Evolutionary conservation across 768 basidiomycete species (phyloP).

Genomic region (Lentinula detonsa): DNA sequence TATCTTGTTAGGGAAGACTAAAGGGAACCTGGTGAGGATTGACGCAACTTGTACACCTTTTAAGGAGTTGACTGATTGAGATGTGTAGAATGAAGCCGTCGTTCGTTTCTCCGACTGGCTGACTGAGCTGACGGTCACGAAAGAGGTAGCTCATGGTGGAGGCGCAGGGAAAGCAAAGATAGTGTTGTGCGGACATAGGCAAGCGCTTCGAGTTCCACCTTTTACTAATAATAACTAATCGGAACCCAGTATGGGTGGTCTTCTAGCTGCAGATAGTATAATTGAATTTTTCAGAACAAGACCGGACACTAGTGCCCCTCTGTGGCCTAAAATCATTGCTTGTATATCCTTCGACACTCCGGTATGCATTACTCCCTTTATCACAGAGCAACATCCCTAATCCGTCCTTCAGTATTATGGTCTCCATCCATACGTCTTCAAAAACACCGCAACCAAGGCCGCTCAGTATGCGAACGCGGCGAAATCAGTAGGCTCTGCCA

Average conservation of each 20-base stretch:
- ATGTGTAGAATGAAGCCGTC: conserved; percentile 65
- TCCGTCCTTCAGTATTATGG: conserved; percentile 65
- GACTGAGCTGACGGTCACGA: conserved; percentile 79
- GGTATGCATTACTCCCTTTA: conserved; percentile 35
- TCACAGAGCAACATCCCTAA: neutral
- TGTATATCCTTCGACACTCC: conserved; percentile 89
- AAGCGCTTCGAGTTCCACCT: conserved; percentile 9
- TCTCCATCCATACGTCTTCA: conserved; percentile 80
- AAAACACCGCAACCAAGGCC: conserved; percentile 73
- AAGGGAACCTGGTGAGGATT: conserved; percentile 74
- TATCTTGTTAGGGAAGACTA: conserved; percentile 48
- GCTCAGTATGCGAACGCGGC: conserved; percentile 65
- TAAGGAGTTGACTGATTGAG: neutral
- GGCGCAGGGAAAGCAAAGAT: conserved; percentile 77
- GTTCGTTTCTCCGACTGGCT: conserved; percentile 90
- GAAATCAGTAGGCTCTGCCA: conserved; percentile 52
- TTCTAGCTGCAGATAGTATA: conserved; percentile 81
- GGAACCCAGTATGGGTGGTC: conserved; percentile 77
- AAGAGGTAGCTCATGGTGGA: conserved; percentile 70
- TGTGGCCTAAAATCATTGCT: conserved; percentile 89
- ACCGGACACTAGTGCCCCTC: conserved; percentile 54
- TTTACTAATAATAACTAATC: neutral
- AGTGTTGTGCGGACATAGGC: conserved; percentile 90
- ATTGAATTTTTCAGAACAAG: conserved; percentile 64
- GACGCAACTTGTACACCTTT: conserved; percentile 5